These are phyloP conservation scores for Cadophora sp. DNA, from an alignment of 2,329 filamentous ascomycete genomes.

Conservation along the genomic window DNA sequence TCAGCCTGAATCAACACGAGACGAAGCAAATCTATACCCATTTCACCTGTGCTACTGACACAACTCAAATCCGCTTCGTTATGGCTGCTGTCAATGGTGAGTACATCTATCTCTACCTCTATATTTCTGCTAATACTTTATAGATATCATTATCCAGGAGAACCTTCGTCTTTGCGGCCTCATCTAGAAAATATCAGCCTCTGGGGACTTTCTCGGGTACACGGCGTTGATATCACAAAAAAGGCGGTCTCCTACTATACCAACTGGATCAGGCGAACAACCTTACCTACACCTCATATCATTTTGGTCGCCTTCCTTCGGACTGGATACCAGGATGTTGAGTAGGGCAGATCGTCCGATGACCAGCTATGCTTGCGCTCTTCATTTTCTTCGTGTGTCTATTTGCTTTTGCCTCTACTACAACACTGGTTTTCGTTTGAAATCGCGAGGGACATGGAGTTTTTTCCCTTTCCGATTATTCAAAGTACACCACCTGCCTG, in stretches of 20 bases:
- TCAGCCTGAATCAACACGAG: conserved; percentile 97
- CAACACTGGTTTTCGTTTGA: conserved; percentile 12
- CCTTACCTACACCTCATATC: conserved; percentile 33
- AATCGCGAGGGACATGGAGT: conserved; percentile 17
- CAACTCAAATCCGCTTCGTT: conserved; percentile 98
- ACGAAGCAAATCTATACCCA: conserved; percentile 99
- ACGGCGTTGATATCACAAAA: conserved; percentile 44
- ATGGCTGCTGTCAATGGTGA: conserved; percentile 99
- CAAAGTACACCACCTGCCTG: conserved; percentile 19
- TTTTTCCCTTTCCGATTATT: conserved; percentile 17
- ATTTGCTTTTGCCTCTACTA: conserved; percentile 30
- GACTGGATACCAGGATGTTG: conserved; percentile 32
- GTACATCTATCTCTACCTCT: background rate
- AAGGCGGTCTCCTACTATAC: conserved; percentile 44
- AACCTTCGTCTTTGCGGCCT: conserved; percentile 96
- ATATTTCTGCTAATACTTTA: conserved; percentile 50
- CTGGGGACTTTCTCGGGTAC: conserved; percentile 38
- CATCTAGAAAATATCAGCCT: conserved; percentile 65
- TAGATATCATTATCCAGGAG: conserved; percentile 99
- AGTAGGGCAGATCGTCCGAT: conserved; percentile 24
- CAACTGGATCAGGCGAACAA: conserved; percentile 36
- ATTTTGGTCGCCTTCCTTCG: conserved; percentile 28
- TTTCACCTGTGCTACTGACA: conserved; percentile 98
- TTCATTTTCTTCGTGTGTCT: conserved; percentile 38
- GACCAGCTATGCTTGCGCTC: conserved; percentile 34